These are phyloP conservation scores for Crithidia acanthocephali DNA, from an alignment of 208 protist species.

Conservation along the genomic window DNA sequence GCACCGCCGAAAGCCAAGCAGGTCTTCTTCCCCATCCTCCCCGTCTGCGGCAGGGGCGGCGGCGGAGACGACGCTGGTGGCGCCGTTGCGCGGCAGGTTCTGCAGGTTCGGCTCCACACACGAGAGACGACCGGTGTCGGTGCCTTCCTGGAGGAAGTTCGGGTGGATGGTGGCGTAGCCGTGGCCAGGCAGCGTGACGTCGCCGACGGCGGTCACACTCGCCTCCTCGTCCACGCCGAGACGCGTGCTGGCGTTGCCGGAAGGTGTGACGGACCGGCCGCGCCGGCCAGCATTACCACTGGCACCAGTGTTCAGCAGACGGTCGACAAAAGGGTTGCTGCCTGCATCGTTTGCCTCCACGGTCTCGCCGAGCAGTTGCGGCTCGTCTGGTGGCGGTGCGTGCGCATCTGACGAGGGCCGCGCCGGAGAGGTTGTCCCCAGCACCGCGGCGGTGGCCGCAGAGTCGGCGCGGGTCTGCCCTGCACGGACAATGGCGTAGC, in stretches of 20 bases:
- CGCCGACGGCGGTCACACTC: conserved; percentile 13
- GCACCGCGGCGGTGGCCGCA: not conserved
- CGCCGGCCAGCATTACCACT: not conserved
- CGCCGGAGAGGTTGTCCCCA: not conserved
- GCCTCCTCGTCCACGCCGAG: conserved; percentile 20
- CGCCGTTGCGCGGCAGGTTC: conserved; percentile 73
- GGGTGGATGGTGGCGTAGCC: conserved; percentile 58
- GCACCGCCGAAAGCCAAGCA: conserved; percentile 73
- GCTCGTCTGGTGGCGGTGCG: not conserved
- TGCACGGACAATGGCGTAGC: conserved; percentile 56
- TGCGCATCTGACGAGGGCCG: not conserved
- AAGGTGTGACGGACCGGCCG: not conserved
- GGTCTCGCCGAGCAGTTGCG: conserved; percentile 19
- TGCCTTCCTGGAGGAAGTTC: conserved; percentile 89
- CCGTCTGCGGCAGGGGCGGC: not conserved
- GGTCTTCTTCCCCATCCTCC: conserved; percentile 34
- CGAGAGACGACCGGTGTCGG: conserved; percentile 90
- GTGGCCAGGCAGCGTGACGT: conserved; percentile 22
- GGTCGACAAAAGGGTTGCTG: conserved; percentile 33
- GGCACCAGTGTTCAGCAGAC: conserved; percentile 9
- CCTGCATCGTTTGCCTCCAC: conserved; percentile 8
- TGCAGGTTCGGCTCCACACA: conserved; percentile 92
- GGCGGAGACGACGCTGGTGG: not conserved
- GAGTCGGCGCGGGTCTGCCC: not conserved
- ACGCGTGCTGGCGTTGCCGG: not conserved